Evolutionary conservation across 1,284 basidiomycete species (phyloP), one percentile per base, ranked within the genome.

Genomic region (Marasmius oreades): DNA sequence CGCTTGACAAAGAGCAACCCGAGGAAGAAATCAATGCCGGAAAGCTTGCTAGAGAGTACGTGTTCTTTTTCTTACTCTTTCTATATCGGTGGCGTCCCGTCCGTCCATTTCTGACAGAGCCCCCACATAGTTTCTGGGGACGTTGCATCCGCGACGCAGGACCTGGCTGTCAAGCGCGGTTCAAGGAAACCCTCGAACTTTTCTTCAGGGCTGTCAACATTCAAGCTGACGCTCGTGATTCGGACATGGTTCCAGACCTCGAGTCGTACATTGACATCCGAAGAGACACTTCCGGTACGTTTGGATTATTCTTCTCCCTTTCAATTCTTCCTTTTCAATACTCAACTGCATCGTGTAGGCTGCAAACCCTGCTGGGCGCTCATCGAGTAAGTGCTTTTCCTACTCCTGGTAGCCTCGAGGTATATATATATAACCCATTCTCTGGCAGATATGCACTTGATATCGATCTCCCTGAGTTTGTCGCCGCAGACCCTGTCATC

Each of bases 301-400:
- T 31, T 18, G 24, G 3, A 10, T 16, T 33, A 18, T 33, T 20
- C 24, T 44, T 16, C 52, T 54, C n/a, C 48, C 31, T 58, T 34
- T 57, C 43, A 50, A 51, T 51, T 16, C 12, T 51, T n/a, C n/a
- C n/a, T n/a, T n/a, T 48, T 14, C 16, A 22, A 28, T 44, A 3
- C 7, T 26, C n/a, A 31, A 31, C 11, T 48, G 23, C 12, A 14
- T 43, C 54, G 31, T 55, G 24, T 56, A 68, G 84, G 79, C 1
- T 82, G 82, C 66, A 83, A 82, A 60, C 80, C 84, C 14, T 82
- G 78, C 62, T 84, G 79, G 71, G 81, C 75, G 18, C 66, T 84
- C 7, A 80, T 84, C 46, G 82, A 85, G 72, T 77, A 31, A 50
- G 47, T 50, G 18, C 8, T 28, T 33, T 50, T 18, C 11, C 18